Base-by-base conservation (phyloP, 2,329 filamentous ascomycete genomes). In the Fusarium coffeatum region DNA sequence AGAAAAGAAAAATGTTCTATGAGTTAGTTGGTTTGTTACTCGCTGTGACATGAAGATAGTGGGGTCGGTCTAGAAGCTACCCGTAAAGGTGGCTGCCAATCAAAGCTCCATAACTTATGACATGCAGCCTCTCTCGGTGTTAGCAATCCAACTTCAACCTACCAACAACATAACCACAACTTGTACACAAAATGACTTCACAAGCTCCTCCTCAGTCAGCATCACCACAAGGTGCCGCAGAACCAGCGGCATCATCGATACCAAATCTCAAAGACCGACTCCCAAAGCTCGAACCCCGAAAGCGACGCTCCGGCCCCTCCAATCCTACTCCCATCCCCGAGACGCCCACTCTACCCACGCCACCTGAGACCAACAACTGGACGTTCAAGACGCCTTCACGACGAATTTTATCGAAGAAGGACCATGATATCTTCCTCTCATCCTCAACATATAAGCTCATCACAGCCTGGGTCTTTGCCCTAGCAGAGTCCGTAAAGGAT, bases 381-480 rank as follows among this genome's bases (percentile, higher is more conserved):
- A 81, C 80, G 8, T 97, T 93, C 83, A 83, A 84, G 61, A 83
- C 83, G 8, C 96, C 96, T 1, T 87, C 85, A 15, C 88, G 94
- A 64, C 88, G 94, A 11, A 98, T 99, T 55, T 83, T 99, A 15
- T 95, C 94, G 5, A 84, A 85, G 4, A 83, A 87, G 50, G 96
- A 99, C 72, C 94, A 97, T 77, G 86, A 92, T 20, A 81, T 93
- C 6, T 99, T 98, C 75, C 86, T 94, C 20, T 82, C 87, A 1
- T 98, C 94, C 0, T 85, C 90, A 0, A 91, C 94, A 9, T 92
- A 93, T 79, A 85, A 84, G 10, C 86, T 98, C 42, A 86, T 99
- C 45, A 83, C 92, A 61, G 89, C 92, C 22, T 99, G 97, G 81
- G 86, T 98, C 66, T 98, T 97, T 80, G 88, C 88, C 12, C 88